Percentiles rank a stretch among this genome's conserved stretches.
phyloP scores from a whole-genome alignment of 495 filamentous ascomycete species.

The Corynascus novoguineensis region DNA sequence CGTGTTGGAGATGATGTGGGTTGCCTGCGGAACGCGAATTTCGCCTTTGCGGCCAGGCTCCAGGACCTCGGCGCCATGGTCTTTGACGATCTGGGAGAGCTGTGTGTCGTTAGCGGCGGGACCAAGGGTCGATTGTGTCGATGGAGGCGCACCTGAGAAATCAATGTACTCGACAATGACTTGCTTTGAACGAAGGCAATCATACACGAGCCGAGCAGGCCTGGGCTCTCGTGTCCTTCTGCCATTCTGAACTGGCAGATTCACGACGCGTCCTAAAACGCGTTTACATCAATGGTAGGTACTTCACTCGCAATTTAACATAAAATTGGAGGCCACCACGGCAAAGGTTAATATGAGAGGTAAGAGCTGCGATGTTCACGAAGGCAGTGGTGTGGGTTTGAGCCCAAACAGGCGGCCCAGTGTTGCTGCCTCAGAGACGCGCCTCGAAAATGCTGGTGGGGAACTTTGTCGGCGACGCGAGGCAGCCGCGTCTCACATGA shows the following conservation, averaged over 20 bases:
- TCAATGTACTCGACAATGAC: conserved; percentile 35
- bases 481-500: conserved; percentile 29
- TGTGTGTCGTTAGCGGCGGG: conserved; percentile 35
- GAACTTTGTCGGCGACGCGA: conserved; percentile 21
- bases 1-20: conserved; percentile 77
- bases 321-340: too few relatives aligned
- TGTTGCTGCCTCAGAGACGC: conserved; percentile 15
- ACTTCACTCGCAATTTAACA: too few relatives aligned
- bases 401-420: background rate
- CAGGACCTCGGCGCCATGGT: conserved; percentile 52
- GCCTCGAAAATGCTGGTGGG: conserved; percentile 19
- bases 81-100: conserved; percentile 40
- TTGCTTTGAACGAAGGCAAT: conserved; percentile 45
- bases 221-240: conserved; percentile 21
- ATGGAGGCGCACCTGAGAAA: conserved; percentile 39
- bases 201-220: conserved; percentile 35
- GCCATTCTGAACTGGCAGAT: conserved; percentile 34
- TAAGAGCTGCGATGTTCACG: background rate
- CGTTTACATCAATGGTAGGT: conserved; percentile 5
- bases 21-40: conserved; percentile 55
- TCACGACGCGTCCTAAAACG: conserved; percentile 18
- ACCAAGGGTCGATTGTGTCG: conserved; percentile 18
- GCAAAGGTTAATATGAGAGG: background rate
- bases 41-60: conserved; percentile 39
- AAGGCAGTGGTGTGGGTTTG: background rate